A percentile compares a stretch with the other conserved stretches of the same genome.
phyloP scores from a whole-genome alignment of 768 basidiomycete genomes.

The Calocera viscosa region DNA sequence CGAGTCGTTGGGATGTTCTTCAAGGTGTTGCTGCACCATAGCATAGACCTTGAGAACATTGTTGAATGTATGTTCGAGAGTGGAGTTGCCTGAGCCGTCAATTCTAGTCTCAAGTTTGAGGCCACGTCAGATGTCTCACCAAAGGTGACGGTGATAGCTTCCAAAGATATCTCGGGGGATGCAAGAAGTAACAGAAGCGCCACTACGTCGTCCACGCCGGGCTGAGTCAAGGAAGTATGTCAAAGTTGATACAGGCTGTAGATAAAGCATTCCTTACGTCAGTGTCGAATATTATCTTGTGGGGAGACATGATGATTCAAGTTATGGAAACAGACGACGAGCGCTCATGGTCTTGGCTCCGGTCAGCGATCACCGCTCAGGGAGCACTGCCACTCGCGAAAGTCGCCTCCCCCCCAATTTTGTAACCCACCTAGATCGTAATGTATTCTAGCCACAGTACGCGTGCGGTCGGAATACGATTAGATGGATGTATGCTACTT shows the following conservation, averaged over 20 bases:
- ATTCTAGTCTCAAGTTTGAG: background rate
- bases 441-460: too few species aligned
- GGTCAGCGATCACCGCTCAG: too few species aligned
- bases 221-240: background rate
- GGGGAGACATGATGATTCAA: background rate
- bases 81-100: constrained; percentile 17
- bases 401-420: too few species aligned
- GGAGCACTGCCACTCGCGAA: too few species aligned
- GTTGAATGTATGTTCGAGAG: constrained; percentile 14
- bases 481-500: too few species aligned
- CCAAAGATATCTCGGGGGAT: constrained; percentile 19
- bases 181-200: constrained; percentile 20
- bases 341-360: too few species aligned
- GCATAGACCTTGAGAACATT: constrained; percentile 26
- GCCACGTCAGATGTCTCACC: constrained; percentile 2
- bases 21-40: constrained; percentile 21
- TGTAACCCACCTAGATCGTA: too few species aligned
- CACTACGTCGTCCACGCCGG: constrained; percentile 21
- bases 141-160: constrained; percentile 19
- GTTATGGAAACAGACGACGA: too few species aligned
- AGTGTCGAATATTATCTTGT: constrained; percentile 14
- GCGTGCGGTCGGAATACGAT: too few species aligned
- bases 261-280: constrained; percentile 6
- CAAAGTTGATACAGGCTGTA: background rate
- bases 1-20: constrained; percentile 14